Base-by-base conservation (phyloP, 129 eudicot genomes). In the Escallonia rubra region DNA sequence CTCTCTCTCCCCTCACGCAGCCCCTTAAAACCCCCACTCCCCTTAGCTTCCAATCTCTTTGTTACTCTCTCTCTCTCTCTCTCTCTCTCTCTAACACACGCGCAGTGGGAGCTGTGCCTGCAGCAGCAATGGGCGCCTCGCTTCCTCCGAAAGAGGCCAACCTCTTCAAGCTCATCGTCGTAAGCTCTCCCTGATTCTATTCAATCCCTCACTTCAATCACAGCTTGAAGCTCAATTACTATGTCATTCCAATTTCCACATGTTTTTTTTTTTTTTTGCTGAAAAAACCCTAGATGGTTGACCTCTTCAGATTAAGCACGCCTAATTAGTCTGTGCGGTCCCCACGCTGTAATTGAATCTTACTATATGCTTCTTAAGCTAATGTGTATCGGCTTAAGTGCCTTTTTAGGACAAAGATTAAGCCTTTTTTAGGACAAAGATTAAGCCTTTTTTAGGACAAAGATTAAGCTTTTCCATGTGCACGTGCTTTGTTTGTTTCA, bases 131-230 rank as follows among this genome's bases (percentile, higher is more conserved):
- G 99, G 99, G 99, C 72, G 95, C 82, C 65, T 80, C 96, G 66
- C 96, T 93, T 72, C 96, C 99, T 68, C 86, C 99, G 34, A 93
- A 89, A 83, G 99, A 93, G 80, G 96, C 99, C 75, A 93, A 93
- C 78, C 99, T 93, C 88, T 93, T 93, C 82, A 93, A 93, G 59
- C 95, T 89, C 90, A 93, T 93, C 79, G 99, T 93, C 72, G 99
- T 93, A 81, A 80, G 95, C 63, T 69, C 39, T 43, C 34, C 34
- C 54, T 61, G 49, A 47, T 61, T 12, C 4, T 60, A 2, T 70
- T 59, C 7, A 10, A 4, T 38, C 4, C 41, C 2, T 39, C 11
- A 38, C 41, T 7, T 16, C 7, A 41, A 8, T 3, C 49, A 40
- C 50, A 41, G 16, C 50, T 55, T 13, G 43, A 74, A 74, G 49